Evolutionary conservation across 2,329 filamentous ascomycete species (phyloP).

Genomic region (Aspergillus bombycis): DNA sequence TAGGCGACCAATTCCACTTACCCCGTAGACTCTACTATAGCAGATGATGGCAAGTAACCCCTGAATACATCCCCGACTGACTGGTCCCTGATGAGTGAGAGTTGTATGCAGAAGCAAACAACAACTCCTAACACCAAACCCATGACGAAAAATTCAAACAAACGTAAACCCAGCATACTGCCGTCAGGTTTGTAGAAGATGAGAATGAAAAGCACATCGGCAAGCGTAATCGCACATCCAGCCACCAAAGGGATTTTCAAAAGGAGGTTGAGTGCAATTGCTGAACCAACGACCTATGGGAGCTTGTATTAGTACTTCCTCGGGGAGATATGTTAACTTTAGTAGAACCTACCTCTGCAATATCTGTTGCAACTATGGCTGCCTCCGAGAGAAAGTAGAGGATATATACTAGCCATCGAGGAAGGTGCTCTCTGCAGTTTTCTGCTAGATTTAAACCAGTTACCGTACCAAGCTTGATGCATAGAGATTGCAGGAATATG

Average conservation of each 20-base stretch:
- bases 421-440: slow-evolving; percentile 67
- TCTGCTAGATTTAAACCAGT: slow-evolving; percentile 69
- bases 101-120: slow-evolving; percentile 60
- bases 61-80: slow-evolving; percentile 56
- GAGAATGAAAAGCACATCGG: slow-evolving; percentile 60
- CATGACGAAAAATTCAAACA: slow-evolving; percentile 60
- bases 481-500: slow-evolving; percentile 52
- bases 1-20: slow-evolving; percentile 25
- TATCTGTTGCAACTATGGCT: slow-evolving; percentile 72
- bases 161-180: slow-evolving; percentile 54
- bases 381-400: slow-evolving; percentile 67
- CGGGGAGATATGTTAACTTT: neutral
- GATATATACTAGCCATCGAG: slow-evolving; percentile 64
- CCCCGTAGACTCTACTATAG: slow-evolving; percentile 56
- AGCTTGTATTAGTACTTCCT: neutral
- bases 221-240: slow-evolving; percentile 60
- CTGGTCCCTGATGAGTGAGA: slow-evolving; percentile 55
- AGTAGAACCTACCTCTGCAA: slow-evolving; percentile 60
- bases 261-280: slow-evolving; percentile 60
- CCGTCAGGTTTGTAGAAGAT: slow-evolving; percentile 59
- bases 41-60: slow-evolving; percentile 58
- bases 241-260: slow-evolving; percentile 58
- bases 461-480: slow-evolving; percentile 68
- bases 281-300: slow-evolving; percentile 57
- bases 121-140: slow-evolving; percentile 58